Conservation (phyloP, 1,284 basidiomycete species). For the Paramarasmius palmivorus region DNA sequence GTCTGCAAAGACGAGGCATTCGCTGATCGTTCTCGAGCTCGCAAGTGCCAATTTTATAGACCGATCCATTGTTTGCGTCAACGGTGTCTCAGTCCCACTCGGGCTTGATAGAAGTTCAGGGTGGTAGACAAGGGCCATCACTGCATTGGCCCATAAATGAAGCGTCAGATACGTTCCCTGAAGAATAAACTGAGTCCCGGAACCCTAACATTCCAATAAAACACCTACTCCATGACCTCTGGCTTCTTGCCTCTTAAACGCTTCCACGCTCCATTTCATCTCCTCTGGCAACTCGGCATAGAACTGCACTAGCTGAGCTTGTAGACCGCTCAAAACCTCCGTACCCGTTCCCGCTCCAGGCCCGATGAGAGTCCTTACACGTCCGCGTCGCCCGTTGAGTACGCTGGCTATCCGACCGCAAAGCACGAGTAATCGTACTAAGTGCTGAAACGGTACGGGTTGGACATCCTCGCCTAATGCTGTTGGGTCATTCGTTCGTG, state of each 20-base stretch:
- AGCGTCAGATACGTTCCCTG: conserved; percentile 23
- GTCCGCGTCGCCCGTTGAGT: conserved; percentile 37
- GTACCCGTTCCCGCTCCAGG: conserved; percentile 23
- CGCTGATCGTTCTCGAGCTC: conserved; percentile 36
- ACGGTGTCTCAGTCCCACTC: conserved; percentile 35
- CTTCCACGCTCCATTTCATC: conserved; percentile 37
- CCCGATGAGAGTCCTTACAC: conserved; percentile 33
- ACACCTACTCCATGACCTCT: conserved; percentile 33
- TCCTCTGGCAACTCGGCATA: conserved; percentile 33
- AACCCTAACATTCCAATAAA: background rate
- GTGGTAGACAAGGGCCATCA: conserved; percentile 40
- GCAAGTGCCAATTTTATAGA: conserved; percentile 35
- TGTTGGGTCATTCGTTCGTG: conserved; percentile 19
- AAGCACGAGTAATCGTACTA: conserved; percentile 40
- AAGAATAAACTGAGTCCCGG: background rate
- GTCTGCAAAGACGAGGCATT: conserved; percentile 36
- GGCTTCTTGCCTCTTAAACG: conserved; percentile 37
- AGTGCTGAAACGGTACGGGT: conserved; percentile 36
- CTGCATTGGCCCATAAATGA: conserved; percentile 35
- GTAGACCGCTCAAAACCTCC: conserved; percentile 32
- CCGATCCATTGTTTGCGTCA: conserved; percentile 34
- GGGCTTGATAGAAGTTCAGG: conserved; percentile 37
- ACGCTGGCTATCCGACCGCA: conserved; percentile 35
- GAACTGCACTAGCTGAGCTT: conserved; percentile 36
- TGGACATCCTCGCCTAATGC: conserved; percentile 26